phyloP scores from a whole-genome alignment of 2,329 filamentous ascomycete genomes.

The Huntiella decipiens region DNA sequence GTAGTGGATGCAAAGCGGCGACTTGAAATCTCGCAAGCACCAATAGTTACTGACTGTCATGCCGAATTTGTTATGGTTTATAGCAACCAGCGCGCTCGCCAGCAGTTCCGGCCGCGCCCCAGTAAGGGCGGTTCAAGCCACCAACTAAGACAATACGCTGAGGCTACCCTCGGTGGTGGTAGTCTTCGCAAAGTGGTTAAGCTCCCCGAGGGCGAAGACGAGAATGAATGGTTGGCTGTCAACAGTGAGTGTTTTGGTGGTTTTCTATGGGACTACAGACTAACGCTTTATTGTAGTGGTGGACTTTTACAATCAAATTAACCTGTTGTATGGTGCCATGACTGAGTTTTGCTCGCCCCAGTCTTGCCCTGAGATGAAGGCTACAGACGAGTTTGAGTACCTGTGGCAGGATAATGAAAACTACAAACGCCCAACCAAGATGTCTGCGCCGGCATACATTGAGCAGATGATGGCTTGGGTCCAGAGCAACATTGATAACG shows the following conservation, averaged over 20 bases:
- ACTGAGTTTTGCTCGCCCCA: conserved; percentile 97
- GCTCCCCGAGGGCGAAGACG: conserved; percentile 88
- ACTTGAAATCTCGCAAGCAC: neutral
- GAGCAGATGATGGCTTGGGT: conserved; percentile 97
- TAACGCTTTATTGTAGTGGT: conserved; percentile 47
- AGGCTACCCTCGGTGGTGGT: conserved; percentile 86
- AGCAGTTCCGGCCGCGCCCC: conserved; percentile 77
- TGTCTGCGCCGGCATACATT: conserved; percentile 92
- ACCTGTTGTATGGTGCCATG: conserved; percentile 93
- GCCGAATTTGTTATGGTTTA: conserved; percentile 6
- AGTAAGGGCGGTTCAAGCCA: conserved; percentile 77
- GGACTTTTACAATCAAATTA: conserved; percentile 99
- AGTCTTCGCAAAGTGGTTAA: conserved; percentile 92
- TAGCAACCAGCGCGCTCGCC: conserved; percentile 73
- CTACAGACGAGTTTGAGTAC: conserved; percentile 99
- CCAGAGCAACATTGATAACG: conserved; percentile 86
- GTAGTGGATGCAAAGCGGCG: conserved; percentile 1
- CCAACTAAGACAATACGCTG: conserved; percentile 92
- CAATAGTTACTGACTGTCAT: conserved; percentile 3
- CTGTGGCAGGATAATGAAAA: conserved; percentile 94
- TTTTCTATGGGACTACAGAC: neutral
- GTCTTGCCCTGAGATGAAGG: conserved; percentile 98
- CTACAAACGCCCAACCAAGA: conserved; percentile 92
- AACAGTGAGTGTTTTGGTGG: conserved; percentile 47
- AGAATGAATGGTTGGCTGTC: conserved; percentile 95